Evolutionary conservation across 2,329 filamentous ascomycete genomes (phyloP).

Genomic region (Verticillium longisporum): DNA sequence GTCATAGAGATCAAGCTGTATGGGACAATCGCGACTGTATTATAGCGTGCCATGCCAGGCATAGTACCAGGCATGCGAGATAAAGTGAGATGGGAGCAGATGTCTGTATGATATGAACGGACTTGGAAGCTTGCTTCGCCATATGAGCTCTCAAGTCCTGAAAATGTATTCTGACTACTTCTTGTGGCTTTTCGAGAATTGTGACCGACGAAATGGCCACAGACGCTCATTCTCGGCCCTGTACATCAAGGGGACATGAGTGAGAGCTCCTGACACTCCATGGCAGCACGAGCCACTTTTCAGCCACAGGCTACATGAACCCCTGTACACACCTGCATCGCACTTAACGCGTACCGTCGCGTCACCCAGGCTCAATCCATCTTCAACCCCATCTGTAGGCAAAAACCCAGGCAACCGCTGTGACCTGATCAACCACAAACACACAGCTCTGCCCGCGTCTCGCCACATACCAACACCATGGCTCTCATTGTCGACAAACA

Average conservation of each 20-base stretch:
- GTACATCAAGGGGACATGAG: background rate
- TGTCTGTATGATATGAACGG: background rate
- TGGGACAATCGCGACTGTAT: background rate
- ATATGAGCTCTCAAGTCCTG: background rate
- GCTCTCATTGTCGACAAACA: constrained; percentile 68
- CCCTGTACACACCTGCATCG: constrained; percentile 3
- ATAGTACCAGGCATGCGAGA: background rate
- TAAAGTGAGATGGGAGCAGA: background rate
- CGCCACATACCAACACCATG: constrained; percentile 33
- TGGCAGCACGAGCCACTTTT: constrained; percentile 10
- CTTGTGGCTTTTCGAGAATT: background rate
- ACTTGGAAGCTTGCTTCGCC: background rate
- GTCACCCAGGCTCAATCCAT: background rate
- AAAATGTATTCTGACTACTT: background rate
- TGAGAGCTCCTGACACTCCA: background rate
- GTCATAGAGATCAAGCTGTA: background rate
- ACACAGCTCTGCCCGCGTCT: background rate
- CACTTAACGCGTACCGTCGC: constrained; percentile 5
- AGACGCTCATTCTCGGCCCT: background rate
- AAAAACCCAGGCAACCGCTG: constrained; percentile 2
- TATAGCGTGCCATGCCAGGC: background rate
- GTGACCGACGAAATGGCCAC: background rate
- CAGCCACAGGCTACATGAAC: background rate
- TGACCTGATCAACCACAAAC: constrained; percentile 1
- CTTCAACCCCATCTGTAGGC: background rate